phyloP scores from a whole-genome alignment of 2,329 filamentous ascomycete species.

The Colletotrichum chlorophyti region DNA sequence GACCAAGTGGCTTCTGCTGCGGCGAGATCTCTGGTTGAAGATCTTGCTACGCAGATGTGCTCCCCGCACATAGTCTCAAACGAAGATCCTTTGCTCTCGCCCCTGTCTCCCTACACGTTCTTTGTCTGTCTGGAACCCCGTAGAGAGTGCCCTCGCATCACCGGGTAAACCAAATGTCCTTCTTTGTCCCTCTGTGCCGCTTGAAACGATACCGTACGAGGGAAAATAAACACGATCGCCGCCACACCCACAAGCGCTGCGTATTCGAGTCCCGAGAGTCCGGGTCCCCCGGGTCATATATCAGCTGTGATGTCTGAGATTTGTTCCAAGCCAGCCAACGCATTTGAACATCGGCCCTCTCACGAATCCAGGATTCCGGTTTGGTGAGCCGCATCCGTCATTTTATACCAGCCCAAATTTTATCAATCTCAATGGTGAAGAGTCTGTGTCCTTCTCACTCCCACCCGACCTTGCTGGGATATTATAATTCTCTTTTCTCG shows the following conservation, averaged over 20 bases:
- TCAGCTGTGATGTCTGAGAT: conserved; percentile 3
- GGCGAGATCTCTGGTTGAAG: background rate
- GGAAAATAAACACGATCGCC: background rate
- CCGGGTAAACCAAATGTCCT: conserved; percentile 1
- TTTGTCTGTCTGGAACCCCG: conserved; percentile 6
- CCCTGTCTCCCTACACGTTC: background rate
- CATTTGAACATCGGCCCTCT: background rate
- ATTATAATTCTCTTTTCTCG: background rate
- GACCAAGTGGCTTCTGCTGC: background rate
- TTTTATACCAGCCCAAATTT: background rate
- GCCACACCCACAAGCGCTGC: background rate
- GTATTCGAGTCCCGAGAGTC: background rate
- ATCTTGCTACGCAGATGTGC: background rate
- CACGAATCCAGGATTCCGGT: background rate
- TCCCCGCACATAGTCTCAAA: conserved; percentile 7
- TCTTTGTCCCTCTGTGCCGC: conserved; percentile 12
- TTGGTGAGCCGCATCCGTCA: background rate
- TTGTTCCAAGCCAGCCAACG: background rate
- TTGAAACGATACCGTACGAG: background rate
- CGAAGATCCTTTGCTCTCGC: background rate
- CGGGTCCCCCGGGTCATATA: conserved; percentile 1
- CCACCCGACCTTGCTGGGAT: background rate
- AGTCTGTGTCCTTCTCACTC: background rate
- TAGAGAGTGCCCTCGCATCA: background rate
- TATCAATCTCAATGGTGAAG: background rate